Evolutionary conservation across 768 basidiomycete species (phyloP).

Genomic region (Epithele typhae): DNA sequence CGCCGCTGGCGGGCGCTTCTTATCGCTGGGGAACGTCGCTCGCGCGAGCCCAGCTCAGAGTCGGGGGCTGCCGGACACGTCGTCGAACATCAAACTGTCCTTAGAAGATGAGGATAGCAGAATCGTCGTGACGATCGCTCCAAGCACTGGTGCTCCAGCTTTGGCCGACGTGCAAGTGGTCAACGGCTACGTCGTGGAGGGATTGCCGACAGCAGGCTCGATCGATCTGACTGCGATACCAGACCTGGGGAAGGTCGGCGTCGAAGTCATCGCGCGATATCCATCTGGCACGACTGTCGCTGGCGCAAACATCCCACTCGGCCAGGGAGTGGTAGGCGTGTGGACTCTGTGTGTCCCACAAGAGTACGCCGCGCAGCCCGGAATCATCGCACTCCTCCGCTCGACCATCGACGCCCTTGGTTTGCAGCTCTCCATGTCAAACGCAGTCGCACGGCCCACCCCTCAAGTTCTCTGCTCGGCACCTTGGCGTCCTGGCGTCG

Average conservation of each 20-base stretch:
- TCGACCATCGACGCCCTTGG: constrained; percentile 33
- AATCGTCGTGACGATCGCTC: constrained; percentile 2
- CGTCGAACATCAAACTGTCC: constrained; percentile 24
- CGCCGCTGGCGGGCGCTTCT: constrained; percentile 62
- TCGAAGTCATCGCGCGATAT: no score
- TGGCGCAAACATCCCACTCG: no score
- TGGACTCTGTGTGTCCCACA: no score
- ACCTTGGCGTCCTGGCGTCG: constrained; percentile 35
- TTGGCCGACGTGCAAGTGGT: background rate
- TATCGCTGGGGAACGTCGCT: constrained; percentile 68
- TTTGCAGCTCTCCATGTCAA: constrained; percentile 35
- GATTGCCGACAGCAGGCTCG: no score
- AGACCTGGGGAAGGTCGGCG: background rate
- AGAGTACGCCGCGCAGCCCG: no score
- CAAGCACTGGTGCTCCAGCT: no score
- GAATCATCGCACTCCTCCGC: constrained; percentile 27
- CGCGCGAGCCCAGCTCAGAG: no score
- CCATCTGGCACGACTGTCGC: no score
- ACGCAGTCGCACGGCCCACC: constrained; percentile 17
- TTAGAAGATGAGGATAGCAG: constrained; percentile 7
- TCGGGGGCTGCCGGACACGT: constrained; percentile 25
- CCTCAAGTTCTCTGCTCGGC: constrained; percentile 27
- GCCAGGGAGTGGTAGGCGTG: no score
- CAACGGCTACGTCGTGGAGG: no score
- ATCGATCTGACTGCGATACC: background rate